phyloP scores from a whole-genome alignment of 352 stramenopile genomes.

The Phytophthora constricta region DNA sequence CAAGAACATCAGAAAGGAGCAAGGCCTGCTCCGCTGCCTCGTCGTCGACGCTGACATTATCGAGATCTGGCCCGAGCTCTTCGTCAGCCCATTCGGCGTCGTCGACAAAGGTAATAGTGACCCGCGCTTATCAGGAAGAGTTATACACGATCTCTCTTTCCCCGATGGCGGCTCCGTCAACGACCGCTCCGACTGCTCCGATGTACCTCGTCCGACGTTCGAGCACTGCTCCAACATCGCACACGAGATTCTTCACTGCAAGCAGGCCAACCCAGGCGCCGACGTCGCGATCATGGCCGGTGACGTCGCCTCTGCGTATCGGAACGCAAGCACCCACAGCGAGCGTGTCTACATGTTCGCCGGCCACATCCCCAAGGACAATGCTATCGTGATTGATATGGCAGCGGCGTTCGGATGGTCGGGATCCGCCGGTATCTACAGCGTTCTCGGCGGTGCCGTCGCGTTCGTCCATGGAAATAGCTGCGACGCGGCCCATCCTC shows the following conservation, averaged over 20 bases:
- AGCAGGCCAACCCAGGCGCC: background rate
- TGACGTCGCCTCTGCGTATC: constrained; percentile 4
- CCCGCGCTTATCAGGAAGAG: background rate
- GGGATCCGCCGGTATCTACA: constrained; percentile 9
- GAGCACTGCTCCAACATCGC: background rate
- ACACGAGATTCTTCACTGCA: background rate
- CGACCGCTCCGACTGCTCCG: background rate
- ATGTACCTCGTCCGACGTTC: background rate
- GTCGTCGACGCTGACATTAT: background rate
- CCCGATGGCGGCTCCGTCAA: background rate
- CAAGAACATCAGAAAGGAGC: background rate
- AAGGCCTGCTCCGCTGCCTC: background rate
- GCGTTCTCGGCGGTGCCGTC: constrained; percentile 8
- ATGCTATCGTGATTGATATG: constrained; percentile 14
- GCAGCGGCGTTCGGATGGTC: constrained; percentile 11
- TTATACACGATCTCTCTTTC: background rate
- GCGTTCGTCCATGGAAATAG: background rate
- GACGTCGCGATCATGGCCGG: background rate
- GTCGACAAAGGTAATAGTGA: background rate
- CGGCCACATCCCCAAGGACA: background rate
- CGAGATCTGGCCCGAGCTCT: background rate
- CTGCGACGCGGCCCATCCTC: background rate
- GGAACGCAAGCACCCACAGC: constrained; percentile 9
- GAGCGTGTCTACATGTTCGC: constrained; percentile 8
- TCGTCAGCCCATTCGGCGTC: background rate